phyloP scores from a whole-genome alignment of 2,329 filamentous ascomycete species.

The Botrytis porri region DNA sequence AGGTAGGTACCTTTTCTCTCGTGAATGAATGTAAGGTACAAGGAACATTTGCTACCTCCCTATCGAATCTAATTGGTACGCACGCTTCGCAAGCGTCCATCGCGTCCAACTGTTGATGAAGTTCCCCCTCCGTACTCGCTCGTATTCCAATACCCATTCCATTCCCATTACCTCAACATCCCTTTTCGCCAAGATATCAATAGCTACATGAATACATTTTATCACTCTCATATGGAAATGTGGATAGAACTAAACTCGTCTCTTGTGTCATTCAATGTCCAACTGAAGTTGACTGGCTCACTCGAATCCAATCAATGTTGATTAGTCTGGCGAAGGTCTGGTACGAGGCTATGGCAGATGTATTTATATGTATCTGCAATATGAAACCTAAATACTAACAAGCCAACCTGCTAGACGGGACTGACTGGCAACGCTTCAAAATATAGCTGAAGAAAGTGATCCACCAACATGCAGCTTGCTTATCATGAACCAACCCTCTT shows the following conservation, averaged over 20 bases:
- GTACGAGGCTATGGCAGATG: background rate
- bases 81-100: background rate
- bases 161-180: background rate
- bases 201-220: background rate
- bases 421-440: background rate
- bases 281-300: background rate
- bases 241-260: background rate
- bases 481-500: background rate
- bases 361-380: background rate
- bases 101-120: background rate
- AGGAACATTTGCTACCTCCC: background rate
- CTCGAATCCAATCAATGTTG: background rate
- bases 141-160: background rate
- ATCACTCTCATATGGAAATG: background rate
- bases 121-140: background rate
- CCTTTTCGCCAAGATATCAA: background rate
- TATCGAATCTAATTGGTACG: background rate
- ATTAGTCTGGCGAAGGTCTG: background rate
- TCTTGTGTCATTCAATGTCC: background rate
- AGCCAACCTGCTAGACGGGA: background rate
- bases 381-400: background rate
- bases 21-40: background rate
- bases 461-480: slow-evolving; percentile 1
- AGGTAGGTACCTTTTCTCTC: background rate
- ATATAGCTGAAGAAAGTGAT: background rate